These are phyloP conservation scores for Penicillium capsulatum DNA, from an alignment of 2,329 filamentous ascomycete genomes.

Conservation along the genomic window DNA sequence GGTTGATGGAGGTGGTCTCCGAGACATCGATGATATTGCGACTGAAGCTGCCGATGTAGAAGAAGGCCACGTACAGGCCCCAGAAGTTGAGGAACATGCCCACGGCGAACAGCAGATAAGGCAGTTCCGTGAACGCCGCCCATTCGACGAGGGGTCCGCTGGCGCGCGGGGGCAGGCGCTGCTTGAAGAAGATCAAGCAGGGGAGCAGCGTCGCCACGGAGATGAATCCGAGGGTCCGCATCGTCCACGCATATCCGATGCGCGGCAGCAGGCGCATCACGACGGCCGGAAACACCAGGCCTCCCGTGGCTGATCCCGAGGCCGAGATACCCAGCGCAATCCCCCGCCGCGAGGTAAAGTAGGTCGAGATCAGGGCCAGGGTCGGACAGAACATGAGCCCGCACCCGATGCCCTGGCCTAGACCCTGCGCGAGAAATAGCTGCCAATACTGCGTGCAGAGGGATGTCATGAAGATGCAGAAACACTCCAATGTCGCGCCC, in stretches of 20 bases:
- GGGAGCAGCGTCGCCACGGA: conserved; percentile 47
- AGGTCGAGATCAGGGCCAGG: conserved; percentile 55
- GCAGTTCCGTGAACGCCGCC: conserved; percentile 48
- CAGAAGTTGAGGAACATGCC: conserved; percentile 48
- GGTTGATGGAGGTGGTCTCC: conserved; percentile 50
- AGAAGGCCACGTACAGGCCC: conserved; percentile 54
- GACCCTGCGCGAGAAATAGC: conserved; percentile 49
- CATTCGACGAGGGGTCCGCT: conserved; percentile 51
- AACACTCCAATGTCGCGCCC: conserved; percentile 43
- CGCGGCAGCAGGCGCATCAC: conserved; percentile 54
- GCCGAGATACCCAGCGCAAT: conserved; percentile 59
- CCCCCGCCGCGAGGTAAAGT: conserved; percentile 57
- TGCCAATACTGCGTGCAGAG: conserved; percentile 50
- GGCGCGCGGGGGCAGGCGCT: conserved; percentile 48
- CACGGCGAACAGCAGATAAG: conserved; percentile 44
- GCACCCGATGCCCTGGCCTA: conserved; percentile 55
- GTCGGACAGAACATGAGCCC: conserved; percentile 54
- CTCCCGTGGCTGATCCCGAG: conserved; percentile 58
- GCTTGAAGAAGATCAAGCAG: conserved; percentile 45
- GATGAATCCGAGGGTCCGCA: conserved; percentile 59
- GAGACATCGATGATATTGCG: conserved; percentile 39
- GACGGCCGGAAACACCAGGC: conserved; percentile 60
- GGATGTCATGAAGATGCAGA: conserved; percentile 52
- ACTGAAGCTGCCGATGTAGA: conserved; percentile 44
- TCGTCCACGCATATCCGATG: conserved; percentile 62